Conservation (phyloP, 192 early-diverging fungal genomes). For the Coemansia sp. region DNA sequence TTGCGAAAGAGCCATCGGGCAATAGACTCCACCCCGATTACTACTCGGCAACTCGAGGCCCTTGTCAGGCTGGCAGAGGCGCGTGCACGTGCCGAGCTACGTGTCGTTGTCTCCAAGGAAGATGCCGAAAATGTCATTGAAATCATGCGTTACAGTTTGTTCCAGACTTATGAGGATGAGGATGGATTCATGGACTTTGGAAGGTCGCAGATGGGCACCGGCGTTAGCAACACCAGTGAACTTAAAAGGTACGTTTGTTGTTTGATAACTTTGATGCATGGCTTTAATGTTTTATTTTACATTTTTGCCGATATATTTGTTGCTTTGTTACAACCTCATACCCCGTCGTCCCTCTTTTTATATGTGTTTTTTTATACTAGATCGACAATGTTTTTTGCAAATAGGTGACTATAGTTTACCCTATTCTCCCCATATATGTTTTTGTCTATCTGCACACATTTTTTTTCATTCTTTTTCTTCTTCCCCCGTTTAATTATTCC, state of each 20-base stretch:
- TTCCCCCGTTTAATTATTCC: background rate
- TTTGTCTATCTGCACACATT: no score
- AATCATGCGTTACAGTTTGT: slow-evolving; percentile 71
- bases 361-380: no score
- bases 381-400: no score
- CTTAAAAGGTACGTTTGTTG: slow-evolving; percentile 55
- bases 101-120: slow-evolving; percentile 64
- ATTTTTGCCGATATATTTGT: background rate
- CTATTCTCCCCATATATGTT: no score
- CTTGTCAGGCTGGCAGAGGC: slow-evolving; percentile 77
- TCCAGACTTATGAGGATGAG: slow-evolving; percentile 63
- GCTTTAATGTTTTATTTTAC: background rate
- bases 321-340: background rate
- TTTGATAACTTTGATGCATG: background rate
- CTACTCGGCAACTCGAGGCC: slow-evolving; percentile 80
- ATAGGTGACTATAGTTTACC: no score
- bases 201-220: slow-evolving; percentile 62
- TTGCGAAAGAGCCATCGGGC: slow-evolving; percentile 64
- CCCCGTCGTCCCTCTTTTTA: background rate
- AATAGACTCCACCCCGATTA: slow-evolving; percentile 73
- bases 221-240: slow-evolving; percentile 57
- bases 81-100: slow-evolving; percentile 72
- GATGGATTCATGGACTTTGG: slow-evolving; percentile 59
- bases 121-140: slow-evolving; percentile 80
- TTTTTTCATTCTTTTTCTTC: no score